Base-by-base conservation (phyloP, 805 yeast genomes). In the Schizosaccharomyces osmophilus region DNA sequence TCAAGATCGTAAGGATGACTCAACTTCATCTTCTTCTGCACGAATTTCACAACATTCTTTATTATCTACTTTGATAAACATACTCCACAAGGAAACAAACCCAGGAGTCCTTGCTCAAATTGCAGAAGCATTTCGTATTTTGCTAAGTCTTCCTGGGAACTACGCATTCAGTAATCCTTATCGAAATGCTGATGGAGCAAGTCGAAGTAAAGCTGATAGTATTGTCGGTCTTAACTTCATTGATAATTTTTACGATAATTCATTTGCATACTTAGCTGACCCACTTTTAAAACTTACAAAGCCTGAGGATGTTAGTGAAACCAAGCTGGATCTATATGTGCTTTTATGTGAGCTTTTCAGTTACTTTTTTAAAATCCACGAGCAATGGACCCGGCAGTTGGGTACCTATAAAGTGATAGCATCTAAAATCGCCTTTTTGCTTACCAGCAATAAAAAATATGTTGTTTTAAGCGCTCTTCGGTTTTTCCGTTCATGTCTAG, bases 71-170 rank as follows among this genome's bases (percentile, higher is more conserved):
- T 70, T 87, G 43, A 76, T 83, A 0, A 77, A 80, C 45, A 76
- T 87, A 19, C 69, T 89, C 5, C 69, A 82, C 2, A 76, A 78
- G 24, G 94, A 85, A 63, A 73, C 75, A 11, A 82, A 82, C 64
- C 78, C 82, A 4, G 94, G 95, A 0, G 71, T 88, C 61, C 82
- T 84, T 67, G 80, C 85, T 5, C 96, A 88, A 69, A 84, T 89
- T 0, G 82, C 79, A 64, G 96, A 88, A 71, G 95, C 95, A 0
- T 71, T 89, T 59, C 82, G 82, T 68, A 81, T 82, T 1, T 71
- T 89, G 42, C 73, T 89, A 15, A 48, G 55, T 24, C 24, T n/a
- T 19, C 55, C 55, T n/a, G 55, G 55, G 17, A 19, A 15, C 29
- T 48, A 48, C 24, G 55, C 29, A 48, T 19, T n/a, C 13, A 24